These are phyloP conservation scores for Dissophora globulifera DNA, from an alignment of 192 early-diverging fungal species.

Conservation along the genomic window DNA sequence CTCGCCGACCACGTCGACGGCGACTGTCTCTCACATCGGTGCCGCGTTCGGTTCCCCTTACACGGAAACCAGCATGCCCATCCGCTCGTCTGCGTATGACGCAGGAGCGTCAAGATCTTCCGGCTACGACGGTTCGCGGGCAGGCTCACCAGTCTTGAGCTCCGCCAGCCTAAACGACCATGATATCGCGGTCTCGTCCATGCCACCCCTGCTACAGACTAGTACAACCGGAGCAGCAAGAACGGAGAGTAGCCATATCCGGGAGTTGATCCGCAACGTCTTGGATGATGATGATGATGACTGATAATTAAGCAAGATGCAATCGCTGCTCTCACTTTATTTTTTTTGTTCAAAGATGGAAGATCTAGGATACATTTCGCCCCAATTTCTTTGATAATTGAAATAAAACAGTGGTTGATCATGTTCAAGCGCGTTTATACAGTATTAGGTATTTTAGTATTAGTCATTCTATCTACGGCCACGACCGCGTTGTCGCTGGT, in stretches of 20 bases:
- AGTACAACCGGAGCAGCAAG: slow-evolving; percentile 8
- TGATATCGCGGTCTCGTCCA: slow-evolving; percentile 13
- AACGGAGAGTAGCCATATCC: slow-evolving; percentile 21
- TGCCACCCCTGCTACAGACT: slow-evolving; percentile 1
- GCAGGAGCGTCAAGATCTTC: slow-evolving; percentile 15
- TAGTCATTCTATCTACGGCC: too few relatives aligned
- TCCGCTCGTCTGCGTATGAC: slow-evolving; percentile 23
- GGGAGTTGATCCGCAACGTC: slow-evolving; percentile 41
- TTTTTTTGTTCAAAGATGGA: too few relatives aligned
- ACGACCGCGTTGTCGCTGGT: too few relatives aligned
- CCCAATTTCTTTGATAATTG: too few relatives aligned
- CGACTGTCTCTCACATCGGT: background rate
- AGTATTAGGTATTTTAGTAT: too few relatives aligned
- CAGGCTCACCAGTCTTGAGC: slow-evolving; percentile 22
- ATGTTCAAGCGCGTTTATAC: too few relatives aligned
- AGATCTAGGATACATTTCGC: too few relatives aligned
- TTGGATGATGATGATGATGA: slow-evolving; percentile 27
- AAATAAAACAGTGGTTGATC: too few relatives aligned
- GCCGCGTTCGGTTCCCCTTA: too few relatives aligned
- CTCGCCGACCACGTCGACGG: background rate
- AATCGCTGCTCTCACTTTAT: background rate
- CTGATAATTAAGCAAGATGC: background rate
- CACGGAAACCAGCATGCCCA: background rate
- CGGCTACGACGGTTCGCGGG: slow-evolving; percentile 12
- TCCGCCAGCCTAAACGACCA: background rate